Base-by-base conservation (phyloP, 2,329 filamentous ascomycete genomes). In the Diaporthe vaccinii region DNA sequence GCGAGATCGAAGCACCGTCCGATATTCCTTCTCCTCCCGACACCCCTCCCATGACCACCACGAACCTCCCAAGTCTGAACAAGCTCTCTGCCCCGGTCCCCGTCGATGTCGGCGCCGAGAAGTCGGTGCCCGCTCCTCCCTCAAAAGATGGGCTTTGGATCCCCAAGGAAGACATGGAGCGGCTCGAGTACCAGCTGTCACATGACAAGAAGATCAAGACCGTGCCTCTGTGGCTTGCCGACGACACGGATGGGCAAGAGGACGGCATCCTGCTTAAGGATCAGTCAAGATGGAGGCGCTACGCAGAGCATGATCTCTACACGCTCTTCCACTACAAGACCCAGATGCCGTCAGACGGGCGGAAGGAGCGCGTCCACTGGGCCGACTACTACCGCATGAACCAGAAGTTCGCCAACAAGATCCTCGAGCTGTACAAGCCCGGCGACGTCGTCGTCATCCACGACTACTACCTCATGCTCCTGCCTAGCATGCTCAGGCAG, bases 301-400 rank as follows among this genome's bases (percentile, higher is more conserved):
- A 97, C 84, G 95, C 96, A 22, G 95, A 98, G 85, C 92, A 96
- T 81, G 94, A 98, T 80, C 88, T 98, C 39, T 98, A 98, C 85
- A 95, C 95, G 1, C 89, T 98, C 14, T 95, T 98, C 82, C 96
- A 98, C 85, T 98, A 98, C 88, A 98, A 98, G 85, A 95, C 97
- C 81, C 94, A 98, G 81, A 95, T 96, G 82, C 95, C 96, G 1
- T 94, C 92, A 17, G 94, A 98, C 82, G 95, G 95, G 49, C 92
- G 94, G 78, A 91, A 92, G 25, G 94, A 97, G 82, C 92, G 94
- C 72, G 89, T 93, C 57, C 92, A 95, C 80, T 98, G 96, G 96
- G 92, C 93, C 36, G 95, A 98, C 85, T 98, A 98, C 85, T 94
- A 95, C 83, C 93, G 93, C 72, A 93, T 98, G 91, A 98, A 98